Base-by-base conservation (phyloP, 1,284 basidiomycete species). In the Melampsora americana region DNA sequence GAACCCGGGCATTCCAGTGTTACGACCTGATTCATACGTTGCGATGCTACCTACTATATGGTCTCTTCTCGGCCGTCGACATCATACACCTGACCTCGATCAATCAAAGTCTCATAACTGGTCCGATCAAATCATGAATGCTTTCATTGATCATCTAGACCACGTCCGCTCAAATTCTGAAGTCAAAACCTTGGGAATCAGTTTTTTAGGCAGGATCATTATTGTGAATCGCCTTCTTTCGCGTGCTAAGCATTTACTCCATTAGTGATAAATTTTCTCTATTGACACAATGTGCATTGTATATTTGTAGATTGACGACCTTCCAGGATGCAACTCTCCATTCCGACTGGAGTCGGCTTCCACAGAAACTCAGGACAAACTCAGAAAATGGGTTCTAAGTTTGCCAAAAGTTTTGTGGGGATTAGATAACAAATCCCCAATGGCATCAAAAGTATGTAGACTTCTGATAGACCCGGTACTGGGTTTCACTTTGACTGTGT, bases 21-120 rank as follows among this genome's bases (percentile, higher is more conserved):
- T 94, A 66, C 86, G 87, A 14, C 83, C 88, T 0, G 81, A 85
- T n/a, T 86, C 88, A 16, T 95, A 93, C 83, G 80, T 83, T 2
- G 86, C 89, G 1, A 85, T 95, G 39, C 84, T 93, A 26, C 92
- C 93, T 1, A 90, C 92, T 1, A 86, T 95, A 61, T 95, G 92
- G 92, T 87, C 89, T 32, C 84, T 96, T 62, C 81, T 94, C 68
- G 26, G 66, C 56, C 39, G 65, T 35, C 39, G 61, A 35, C 39
- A 66, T 26, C 39, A 59, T 66, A 50, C 77, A 74, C 28, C 53
- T 16, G 59, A 35, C 12, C 35, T 39, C 42, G 42, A 53, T 26
- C 50, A 46, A 30, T 26, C 59, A 26, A 48, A 44, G 1, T 26
- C 39, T 42, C 23, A 9, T n/a, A 53, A 26, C 39, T 68, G 66